phyloP scores from a whole-genome alignment of 1,284 basidiomycete species.

The Puccinia triticina region DNA sequence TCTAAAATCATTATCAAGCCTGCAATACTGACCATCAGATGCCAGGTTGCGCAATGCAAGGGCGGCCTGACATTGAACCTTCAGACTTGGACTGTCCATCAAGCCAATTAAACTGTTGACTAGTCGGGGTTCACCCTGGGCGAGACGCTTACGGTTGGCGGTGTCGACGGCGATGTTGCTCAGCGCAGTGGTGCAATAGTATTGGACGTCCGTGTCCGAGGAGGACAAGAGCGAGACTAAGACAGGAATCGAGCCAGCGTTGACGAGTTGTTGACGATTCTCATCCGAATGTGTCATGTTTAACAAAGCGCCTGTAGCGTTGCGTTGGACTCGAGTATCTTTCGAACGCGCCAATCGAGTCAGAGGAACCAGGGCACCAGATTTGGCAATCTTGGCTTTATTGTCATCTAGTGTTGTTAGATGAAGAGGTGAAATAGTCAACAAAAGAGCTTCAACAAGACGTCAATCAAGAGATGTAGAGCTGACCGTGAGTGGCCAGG shows the following conservation, averaged over 20 bases:
- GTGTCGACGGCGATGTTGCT: slow-evolving; percentile 98
- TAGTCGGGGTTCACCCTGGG: slow-evolving; percentile 89
- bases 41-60: slow-evolving; percentile 94
- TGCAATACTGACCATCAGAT: slow-evolving; percentile 75
- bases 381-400: slow-evolving; percentile 99
- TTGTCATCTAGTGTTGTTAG: slow-evolving; percentile 76
- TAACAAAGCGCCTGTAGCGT: slow-evolving; percentile 94
- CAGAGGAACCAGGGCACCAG: slow-evolving; percentile 92
- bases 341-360: slow-evolving; percentile 95
- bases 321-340: slow-evolving; percentile 98
- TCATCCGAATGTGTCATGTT: slow-evolving; percentile 99
- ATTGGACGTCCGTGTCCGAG: slow-evolving; percentile 98
- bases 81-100: slow-evolving; percentile 96
- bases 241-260: slow-evolving; percentile 96
- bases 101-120: slow-evolving; percentile 91
- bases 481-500: slow-evolving; percentile 90
- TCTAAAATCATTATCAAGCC: background rate
- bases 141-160: slow-evolving; percentile 92
- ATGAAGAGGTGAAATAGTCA: background rate
- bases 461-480: background rate
- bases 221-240: slow-evolving; percentile 92
- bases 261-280: slow-evolving; percentile 97
- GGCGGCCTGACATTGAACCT: slow-evolving; percentile 98
- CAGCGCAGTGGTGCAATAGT: slow-evolving; percentile 98
- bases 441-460: background rate